Percentiles rank a stretch among this genome's conserved stretches.
These are phyloP conservation scores for Haematococcus sp. DNA, from an alignment of 139 green algal genomes.

Conservation along the genomic window DNA sequence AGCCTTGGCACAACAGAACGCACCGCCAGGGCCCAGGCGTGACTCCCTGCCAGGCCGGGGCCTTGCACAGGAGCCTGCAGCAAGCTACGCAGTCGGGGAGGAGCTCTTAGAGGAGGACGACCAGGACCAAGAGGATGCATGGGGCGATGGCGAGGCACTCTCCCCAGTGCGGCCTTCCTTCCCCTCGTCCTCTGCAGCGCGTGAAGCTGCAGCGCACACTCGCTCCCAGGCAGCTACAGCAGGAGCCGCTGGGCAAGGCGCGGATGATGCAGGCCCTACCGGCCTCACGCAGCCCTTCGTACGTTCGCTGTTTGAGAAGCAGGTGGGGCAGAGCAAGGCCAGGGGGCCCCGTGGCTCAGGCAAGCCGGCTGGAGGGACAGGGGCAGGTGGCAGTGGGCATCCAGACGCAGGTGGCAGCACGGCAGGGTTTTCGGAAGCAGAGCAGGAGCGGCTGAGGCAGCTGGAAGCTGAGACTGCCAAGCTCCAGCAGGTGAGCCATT, in stretches of 20 bases:
- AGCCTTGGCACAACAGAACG: too few relatives aligned
- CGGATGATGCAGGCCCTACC: neutral
- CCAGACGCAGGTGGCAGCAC: neutral
- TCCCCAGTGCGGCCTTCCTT: neutral
- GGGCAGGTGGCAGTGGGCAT: too few relatives aligned
- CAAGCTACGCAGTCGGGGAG: neutral
- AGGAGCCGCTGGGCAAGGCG: neutral
- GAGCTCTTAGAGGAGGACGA: conserved; percentile 4
- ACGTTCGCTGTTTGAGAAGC: conserved; percentile 30
- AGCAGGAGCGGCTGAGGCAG: conserved; percentile 4
- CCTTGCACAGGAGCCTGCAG: too few relatives aligned
- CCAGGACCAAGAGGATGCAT: neutral
- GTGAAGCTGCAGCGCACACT: too few relatives aligned
- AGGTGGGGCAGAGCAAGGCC: neutral
- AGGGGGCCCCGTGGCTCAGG: too few relatives aligned
- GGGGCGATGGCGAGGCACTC: neutral
- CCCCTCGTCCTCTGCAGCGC: too few relatives aligned
- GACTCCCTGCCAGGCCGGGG: too few relatives aligned
- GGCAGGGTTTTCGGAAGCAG: neutral
- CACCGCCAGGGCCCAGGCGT: too few relatives aligned
- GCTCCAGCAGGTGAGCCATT: conserved; percentile 1
- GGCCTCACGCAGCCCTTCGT: conserved; percentile 39
- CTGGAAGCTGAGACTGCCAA: neutral
- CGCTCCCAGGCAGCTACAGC: too few relatives aligned
- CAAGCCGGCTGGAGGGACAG: too few relatives aligned